These are phyloP conservation scores for Arachis monticola DNA, from an alignment of 331 rosid species.

Conservation along the genomic window DNA sequence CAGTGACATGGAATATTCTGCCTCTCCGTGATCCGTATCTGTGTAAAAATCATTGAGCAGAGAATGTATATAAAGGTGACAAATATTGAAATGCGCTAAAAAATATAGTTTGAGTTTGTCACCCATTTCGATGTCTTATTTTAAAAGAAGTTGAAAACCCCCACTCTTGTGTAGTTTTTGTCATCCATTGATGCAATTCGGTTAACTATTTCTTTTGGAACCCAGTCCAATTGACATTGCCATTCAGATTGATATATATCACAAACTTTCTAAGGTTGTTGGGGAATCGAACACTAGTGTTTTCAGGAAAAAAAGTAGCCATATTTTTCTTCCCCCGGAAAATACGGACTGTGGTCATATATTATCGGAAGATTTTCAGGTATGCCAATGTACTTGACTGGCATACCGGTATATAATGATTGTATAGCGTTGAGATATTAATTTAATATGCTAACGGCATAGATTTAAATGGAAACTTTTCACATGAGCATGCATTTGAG, in stretches of 20 bases:
- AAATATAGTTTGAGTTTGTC: constrained; percentile 16
- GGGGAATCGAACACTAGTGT: too few species aligned
- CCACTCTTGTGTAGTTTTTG: not conserved
- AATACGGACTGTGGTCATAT: too few species aligned
- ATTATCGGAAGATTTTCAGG: too few species aligned
- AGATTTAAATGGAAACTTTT: too few species aligned
- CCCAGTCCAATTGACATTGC: not conserved
- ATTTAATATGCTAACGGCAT: too few species aligned
- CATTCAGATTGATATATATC: not conserved
- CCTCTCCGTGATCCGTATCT: constrained; percentile 27
- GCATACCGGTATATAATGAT: too few species aligned
- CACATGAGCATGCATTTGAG: too few species aligned
- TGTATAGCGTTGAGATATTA: too few species aligned
- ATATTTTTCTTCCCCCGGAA: too few species aligned
- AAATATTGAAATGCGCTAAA: constrained; percentile 34
- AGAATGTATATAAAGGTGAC: constrained; percentile 58
- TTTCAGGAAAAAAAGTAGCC: too few species aligned
- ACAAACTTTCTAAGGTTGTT: too few species aligned
- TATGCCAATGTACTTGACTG: too few species aligned
- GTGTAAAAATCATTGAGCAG: constrained; percentile 50
- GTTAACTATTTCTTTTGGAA: not conserved
- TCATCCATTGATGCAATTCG: constrained; percentile 16
- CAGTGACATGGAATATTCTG: constrained; percentile 45
- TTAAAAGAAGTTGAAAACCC: constrained; percentile 10
- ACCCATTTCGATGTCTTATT: not conserved